phyloP scores from a whole-genome alignment of 2,329 filamentous ascomycete genomes.

The Diaporthe sp. region DNA sequence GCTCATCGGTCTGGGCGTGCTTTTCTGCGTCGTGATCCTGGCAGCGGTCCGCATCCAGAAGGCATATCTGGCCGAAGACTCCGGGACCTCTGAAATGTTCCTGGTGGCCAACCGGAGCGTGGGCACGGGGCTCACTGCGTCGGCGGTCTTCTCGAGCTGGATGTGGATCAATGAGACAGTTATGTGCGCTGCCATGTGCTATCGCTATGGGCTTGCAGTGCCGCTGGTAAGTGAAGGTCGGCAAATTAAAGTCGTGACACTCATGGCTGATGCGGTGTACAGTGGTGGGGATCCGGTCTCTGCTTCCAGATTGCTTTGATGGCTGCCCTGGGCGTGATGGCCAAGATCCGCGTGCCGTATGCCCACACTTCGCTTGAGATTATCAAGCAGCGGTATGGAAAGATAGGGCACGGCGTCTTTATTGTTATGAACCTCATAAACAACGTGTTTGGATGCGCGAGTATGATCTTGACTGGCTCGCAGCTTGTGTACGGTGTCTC shows the following conservation, averaged over 20 bases:
- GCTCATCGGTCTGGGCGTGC: slow-evolving; percentile 60
- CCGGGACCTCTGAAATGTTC: slow-evolving; percentile 59
- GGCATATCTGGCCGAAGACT: slow-evolving; percentile 55
- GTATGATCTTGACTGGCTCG: slow-evolving; percentile 59
- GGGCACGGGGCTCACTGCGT: slow-evolving; percentile 47
- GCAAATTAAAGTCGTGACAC: too few species aligned
- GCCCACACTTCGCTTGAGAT: slow-evolving; percentile 65
- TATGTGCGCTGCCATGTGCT: slow-evolving; percentile 51
- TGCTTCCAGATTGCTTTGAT: slow-evolving; percentile 62
- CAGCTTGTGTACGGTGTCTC: slow-evolving; percentile 60
- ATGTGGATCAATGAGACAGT: slow-evolving; percentile 60
- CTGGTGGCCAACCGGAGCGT: slow-evolving; percentile 51
- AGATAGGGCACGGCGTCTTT: slow-evolving; percentile 54
- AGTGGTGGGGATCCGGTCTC: slow-evolving; percentile 49
- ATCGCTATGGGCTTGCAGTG: slow-evolving; percentile 45
- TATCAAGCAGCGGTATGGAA: slow-evolving; percentile 60
- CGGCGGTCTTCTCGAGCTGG: slow-evolving; percentile 51
- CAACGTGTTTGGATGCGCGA: slow-evolving; percentile 58
- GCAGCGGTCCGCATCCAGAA: slow-evolving; percentile 59
- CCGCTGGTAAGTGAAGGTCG: slow-evolving; percentile 40
- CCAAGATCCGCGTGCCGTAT: slow-evolving; percentile 62
- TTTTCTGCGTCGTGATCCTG: slow-evolving; percentile 61
- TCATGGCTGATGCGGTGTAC: too few species aligned
- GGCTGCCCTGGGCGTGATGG: slow-evolving; percentile 60
- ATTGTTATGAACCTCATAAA: slow-evolving; percentile 56